A percentile compares a stretch with the other conserved stretches of the same genome.
phyloP scores from a whole-genome alignment of 2,329 filamentous ascomycete species.

The Ceratocystis alfenasii region DNA sequence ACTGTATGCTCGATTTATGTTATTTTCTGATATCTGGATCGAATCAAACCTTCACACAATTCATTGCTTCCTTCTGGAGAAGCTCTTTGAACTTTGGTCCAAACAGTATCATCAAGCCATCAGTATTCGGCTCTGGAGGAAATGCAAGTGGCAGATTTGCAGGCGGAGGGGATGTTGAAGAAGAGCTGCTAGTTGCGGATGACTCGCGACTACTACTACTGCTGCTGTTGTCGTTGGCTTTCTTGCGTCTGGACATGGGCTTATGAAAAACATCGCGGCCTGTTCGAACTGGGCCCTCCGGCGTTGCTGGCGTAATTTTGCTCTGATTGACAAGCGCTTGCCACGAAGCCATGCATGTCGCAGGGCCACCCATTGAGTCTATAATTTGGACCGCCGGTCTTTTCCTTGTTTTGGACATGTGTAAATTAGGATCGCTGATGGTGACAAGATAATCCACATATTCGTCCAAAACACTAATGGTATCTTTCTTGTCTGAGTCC shows the following conservation, averaged over 20 bases:
- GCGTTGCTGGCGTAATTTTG: constrained; percentile 20
- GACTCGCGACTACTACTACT: not conserved
- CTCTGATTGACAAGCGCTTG: constrained; percentile 21
- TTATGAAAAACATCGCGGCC: constrained; percentile 21
- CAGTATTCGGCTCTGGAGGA: constrained; percentile 19
- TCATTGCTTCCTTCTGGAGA: constrained; percentile 17
- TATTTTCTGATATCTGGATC: not conserved
- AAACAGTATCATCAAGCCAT: constrained; percentile 12
- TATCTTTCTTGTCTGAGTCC: constrained; percentile 5
- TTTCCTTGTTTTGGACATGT: constrained; percentile 1
- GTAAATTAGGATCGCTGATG: constrained; percentile 18
- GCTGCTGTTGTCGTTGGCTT: not conserved
- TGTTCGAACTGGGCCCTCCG: constrained; percentile 15
- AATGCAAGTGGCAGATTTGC: constrained; percentile 17
- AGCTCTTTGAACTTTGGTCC: constrained; percentile 16
- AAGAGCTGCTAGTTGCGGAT: constrained; percentile 1
- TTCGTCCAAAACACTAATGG: constrained; percentile 8
- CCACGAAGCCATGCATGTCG: constrained; percentile 21
- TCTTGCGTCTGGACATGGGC: constrained; percentile 20
- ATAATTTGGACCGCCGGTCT: constrained; percentile 12
- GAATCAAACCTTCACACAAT: not conserved
- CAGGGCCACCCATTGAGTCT: constrained; percentile 19
- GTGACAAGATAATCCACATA: constrained; percentile 20
- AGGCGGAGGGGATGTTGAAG: not conserved
- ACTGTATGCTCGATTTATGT: not conserved